These are phyloP conservation scores for Petunia hybrid DNA, from an alignment of 305 asterid species.

Conservation along the genomic window DNA sequence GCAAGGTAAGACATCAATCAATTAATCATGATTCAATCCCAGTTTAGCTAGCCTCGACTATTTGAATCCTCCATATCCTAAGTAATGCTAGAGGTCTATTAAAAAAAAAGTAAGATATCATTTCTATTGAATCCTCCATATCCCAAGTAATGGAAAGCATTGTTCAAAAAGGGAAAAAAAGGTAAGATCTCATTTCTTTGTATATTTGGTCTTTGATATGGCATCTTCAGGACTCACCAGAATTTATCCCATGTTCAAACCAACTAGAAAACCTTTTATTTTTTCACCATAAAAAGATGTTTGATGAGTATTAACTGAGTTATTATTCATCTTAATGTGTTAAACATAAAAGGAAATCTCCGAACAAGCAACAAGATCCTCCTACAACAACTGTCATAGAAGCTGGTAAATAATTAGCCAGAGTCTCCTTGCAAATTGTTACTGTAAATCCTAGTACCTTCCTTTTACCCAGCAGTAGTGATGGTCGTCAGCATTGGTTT, in stretches of 20 bases:
- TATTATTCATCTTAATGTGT: slow-evolving; percentile 11
- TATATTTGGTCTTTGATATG: neutral
- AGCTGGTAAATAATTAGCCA: too few relatives aligned
- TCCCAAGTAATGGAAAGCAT: neutral
- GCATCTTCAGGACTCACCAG: slow-evolving; percentile 1
- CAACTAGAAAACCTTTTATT: neutral
- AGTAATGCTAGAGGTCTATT: neutral
- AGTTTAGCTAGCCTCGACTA: neutral
- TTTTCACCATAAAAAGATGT: slow-evolving; percentile 17
- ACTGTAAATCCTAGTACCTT: too few relatives aligned
- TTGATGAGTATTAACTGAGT: slow-evolving; percentile 3
- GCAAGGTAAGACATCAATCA: slow-evolving; percentile 1
- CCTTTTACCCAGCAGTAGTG: too few relatives aligned
- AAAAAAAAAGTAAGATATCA: neutral
- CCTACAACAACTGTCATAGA: too few relatives aligned
- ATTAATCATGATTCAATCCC: neutral
- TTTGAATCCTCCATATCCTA: slow-evolving; percentile 1
- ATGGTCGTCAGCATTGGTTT: too few relatives aligned
- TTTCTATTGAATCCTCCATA: neutral
- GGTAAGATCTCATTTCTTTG: slow-evolving; percentile 6
- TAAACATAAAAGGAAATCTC: slow-evolving; percentile 1
- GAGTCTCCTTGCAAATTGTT: too few relatives aligned
- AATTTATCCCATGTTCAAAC: slow-evolving; percentile 13
- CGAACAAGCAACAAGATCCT: too few relatives aligned
- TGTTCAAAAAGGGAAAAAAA: neutral